Conservation (phyloP, 106 monocot genomes). For the Acanthochlamys bracteata region DNA sequence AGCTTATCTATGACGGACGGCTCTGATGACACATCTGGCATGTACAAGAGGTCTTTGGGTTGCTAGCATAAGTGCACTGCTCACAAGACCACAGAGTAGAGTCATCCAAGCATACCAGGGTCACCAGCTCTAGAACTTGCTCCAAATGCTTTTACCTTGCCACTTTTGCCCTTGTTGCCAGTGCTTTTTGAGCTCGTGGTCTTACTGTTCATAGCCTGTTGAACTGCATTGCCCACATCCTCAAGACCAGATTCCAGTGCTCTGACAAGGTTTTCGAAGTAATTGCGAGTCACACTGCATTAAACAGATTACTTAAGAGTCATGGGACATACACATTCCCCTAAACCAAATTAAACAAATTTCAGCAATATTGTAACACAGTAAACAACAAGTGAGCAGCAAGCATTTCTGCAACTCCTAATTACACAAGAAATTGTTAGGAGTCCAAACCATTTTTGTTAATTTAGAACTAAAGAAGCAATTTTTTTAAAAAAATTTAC, state of each 20-base stretch:
- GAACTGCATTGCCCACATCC: constrained; percentile 58
- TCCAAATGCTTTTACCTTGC: constrained; percentile 12
- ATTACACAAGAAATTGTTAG: too few relatives aligned
- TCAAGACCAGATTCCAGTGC: constrained; percentile 81
- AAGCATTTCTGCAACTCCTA: too few relatives aligned
- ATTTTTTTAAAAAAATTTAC: too few relatives aligned
- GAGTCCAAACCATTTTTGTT: too few relatives aligned
- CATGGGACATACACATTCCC: neutral
- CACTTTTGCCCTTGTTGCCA: constrained; percentile 21
- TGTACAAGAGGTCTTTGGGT: constrained; percentile 24
- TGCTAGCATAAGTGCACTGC: constrained; percentile 54
- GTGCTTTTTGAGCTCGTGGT: constrained; percentile 28
- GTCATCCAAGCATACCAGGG: neutral
- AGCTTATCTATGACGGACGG: neutral
- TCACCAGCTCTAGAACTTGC: neutral
- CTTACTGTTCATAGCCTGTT: constrained; percentile 57
- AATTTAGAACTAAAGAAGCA: too few relatives aligned
- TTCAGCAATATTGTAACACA: too few relatives aligned
- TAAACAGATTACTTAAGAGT: neutral
- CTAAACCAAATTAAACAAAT: neutral
- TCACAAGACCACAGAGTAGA: constrained; percentile 48
- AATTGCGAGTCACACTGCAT: constrained; percentile 90
- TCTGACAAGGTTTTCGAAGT: constrained; percentile 92
- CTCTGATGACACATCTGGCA: constrained; percentile 52
- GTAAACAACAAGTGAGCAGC: too few relatives aligned